Percentiles rank a stretch among this genome's conserved stretches.
phyloP scores from a whole-genome alignment of 805 yeast genomes.

The Lipomyces spencermartinsiae region DNA sequence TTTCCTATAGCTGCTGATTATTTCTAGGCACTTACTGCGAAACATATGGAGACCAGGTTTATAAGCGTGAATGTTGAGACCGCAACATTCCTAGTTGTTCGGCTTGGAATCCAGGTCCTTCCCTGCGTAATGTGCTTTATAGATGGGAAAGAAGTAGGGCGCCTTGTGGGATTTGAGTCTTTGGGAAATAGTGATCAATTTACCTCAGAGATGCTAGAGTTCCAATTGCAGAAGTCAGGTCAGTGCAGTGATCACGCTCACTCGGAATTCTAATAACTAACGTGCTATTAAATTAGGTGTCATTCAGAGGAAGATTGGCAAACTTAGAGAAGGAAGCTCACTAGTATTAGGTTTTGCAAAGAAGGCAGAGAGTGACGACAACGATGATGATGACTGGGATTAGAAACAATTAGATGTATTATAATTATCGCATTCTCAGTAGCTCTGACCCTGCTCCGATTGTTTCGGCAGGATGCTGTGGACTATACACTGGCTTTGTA shows the following conservation, averaged over 20 bases:
- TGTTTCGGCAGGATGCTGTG: neutral
- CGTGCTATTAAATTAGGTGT: slow-evolving; percentile 20
- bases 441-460: too few species aligned
- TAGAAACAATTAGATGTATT: slow-evolving; percentile 6
- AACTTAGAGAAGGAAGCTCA: slow-evolving; percentile 11
- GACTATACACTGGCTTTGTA: neutral
- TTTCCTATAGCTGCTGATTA: neutral
- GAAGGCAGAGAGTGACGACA: slow-evolving; percentile 4
- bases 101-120: slow-evolving; percentile 66
- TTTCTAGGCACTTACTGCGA: slow-evolving; percentile 55
- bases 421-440: neutral
- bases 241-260: neutral
- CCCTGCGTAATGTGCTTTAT: slow-evolving; percentile 72
- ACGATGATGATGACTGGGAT: slow-evolving; percentile 32
- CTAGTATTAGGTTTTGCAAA: neutral
- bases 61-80: slow-evolving; percentile 61
- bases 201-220: slow-evolving; percentile 57
- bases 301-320: slow-evolving; percentile 27
- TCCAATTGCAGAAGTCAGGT: slow-evolving; percentile 39
- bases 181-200: slow-evolving; percentile 58
- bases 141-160: slow-evolving; percentile 62
- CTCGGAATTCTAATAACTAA: neutral
- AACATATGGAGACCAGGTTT: slow-evolving; percentile 62
- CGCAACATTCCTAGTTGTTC: slow-evolving; percentile 75
- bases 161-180: slow-evolving; percentile 73